Evolutionary conservation across 352 stramenopile genomes (phyloP).

Genomic region (Pythium insidiosum): DNA sequence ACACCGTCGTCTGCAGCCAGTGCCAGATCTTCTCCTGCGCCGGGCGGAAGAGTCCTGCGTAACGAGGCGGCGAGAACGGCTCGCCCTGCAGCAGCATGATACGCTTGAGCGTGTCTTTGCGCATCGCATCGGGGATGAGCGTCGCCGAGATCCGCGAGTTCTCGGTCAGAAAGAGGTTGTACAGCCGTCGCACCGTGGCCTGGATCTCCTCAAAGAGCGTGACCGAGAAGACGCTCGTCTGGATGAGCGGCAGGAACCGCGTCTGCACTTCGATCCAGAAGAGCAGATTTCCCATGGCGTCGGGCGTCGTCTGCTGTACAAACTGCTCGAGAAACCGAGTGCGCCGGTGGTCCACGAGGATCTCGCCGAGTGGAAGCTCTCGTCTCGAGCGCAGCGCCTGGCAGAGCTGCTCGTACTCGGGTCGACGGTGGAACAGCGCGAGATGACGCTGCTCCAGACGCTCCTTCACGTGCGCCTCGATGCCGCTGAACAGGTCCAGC

Average conservation of each 20-base stretch:
- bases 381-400: conserved; percentile 38
- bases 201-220: conserved; percentile 71
- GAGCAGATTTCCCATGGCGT: conserved; percentile 39
- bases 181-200: conserved; percentile 45
- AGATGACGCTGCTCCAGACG: conserved; percentile 45
- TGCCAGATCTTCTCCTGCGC: conserved; percentile 66
- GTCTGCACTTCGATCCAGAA: conserved; percentile 79
- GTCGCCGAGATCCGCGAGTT: conserved; percentile 20
- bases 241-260: conserved; percentile 53
- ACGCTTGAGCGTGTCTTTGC: conserved; percentile 49
- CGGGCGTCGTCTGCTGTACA: conserved; percentile 19
- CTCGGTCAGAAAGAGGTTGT: conserved; percentile 55
- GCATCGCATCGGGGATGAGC: conserved; percentile 35
- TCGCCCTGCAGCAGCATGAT: conserved; percentile 70
- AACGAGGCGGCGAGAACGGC: conserved; percentile 61
- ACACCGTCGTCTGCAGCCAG: conserved; percentile 59
- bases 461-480: conserved; percentile 42
- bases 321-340: conserved; percentile 51
- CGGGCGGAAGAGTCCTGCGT: conserved; percentile 58
- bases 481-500: conserved; percentile 47
- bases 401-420: conserved; percentile 45
- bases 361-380: conserved; percentile 51
- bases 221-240: conserved; percentile 53
- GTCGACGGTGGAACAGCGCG: conserved; percentile 31
- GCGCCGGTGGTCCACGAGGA: conserved; percentile 45